These are phyloP conservation scores for Hypomontagnella submonticulosa DNA, from an alignment of 495 filamentous ascomycete species.

Conservation along the genomic window DNA sequence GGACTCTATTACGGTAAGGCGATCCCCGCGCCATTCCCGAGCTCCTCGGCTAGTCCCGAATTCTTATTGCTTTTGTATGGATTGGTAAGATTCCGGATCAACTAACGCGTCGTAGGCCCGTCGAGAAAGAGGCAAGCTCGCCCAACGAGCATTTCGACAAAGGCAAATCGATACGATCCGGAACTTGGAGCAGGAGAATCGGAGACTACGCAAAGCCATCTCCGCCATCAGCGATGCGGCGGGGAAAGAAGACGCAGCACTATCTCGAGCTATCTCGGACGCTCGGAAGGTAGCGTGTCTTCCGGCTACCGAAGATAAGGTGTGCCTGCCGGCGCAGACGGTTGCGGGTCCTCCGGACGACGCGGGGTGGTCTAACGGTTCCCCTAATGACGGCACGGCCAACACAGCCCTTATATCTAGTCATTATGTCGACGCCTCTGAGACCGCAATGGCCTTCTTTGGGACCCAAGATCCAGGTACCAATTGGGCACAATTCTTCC, in stretches of 20 bases:
- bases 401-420: background rate
- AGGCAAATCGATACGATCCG: slow-evolving; percentile 41
- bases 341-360: background rate
- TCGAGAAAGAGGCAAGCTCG: slow-evolving; percentile 38
- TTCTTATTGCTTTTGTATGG: slow-evolving; percentile 1
- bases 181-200: slow-evolving; percentile 29
- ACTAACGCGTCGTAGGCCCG: slow-evolving; percentile 26
- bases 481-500: slow-evolving; percentile 19
- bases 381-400: slow-evolving; percentile 8
- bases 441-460: slow-evolving; percentile 2
- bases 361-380: slow-evolving; percentile 19
- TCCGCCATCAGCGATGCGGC: slow-evolving; percentile 21
- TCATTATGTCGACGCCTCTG: slow-evolving; percentile 1
- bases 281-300: slow-evolving; percentile 28
- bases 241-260: slow-evolving; percentile 1
- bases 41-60: background rate
- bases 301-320: background rate
- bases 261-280: slow-evolving; percentile 16
- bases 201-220: slow-evolving; percentile 31
- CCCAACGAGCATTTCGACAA: slow-evolving; percentile 41
- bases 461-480: slow-evolving; percentile 1
- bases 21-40: slow-evolving; percentile 9
- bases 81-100: slow-evolving; percentile 7
- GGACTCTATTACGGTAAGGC: slow-evolving; percentile 28
- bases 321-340: background rate